Evolutionary conservation across 2,329 filamentous ascomycete genomes (phyloP).

Genomic region (Paraphoma sp.): DNA sequence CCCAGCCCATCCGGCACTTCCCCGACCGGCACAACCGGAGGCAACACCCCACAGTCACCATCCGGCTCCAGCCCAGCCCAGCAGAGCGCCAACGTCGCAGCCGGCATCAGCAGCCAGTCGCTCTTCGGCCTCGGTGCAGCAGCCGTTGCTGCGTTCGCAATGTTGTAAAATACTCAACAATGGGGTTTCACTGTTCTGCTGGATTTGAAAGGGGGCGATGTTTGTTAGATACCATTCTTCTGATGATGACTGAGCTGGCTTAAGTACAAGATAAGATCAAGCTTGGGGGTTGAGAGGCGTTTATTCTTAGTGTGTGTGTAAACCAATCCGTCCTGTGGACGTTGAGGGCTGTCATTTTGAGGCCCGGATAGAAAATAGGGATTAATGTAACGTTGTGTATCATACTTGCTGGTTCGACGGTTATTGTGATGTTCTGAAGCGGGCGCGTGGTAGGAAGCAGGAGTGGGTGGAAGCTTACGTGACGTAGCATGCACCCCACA

Average conservation of each 20-base stretch:
- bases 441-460: background rate
- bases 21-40: constrained; percentile 6
- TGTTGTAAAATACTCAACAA: constrained; percentile 26
- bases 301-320: background rate
- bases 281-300: background rate
- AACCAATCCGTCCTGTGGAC: background rate
- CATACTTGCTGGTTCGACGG: background rate
- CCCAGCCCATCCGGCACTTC: constrained; percentile 3
- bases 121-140: constrained; percentile 35
- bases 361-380: background rate
- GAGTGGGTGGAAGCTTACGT: constrained; percentile 5
- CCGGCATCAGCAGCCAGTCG: constrained; percentile 28
- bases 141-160: constrained; percentile 29
- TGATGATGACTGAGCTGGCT: constrained; percentile 13
- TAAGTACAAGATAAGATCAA: constrained; percentile 5
- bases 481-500: constrained; percentile 15
- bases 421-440: too few relatives aligned
- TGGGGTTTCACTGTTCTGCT: background rate
- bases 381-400: background rate
- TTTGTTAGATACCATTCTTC: constrained; percentile 14
- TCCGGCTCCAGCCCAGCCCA: constrained; percentile 29
- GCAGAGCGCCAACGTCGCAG: constrained; percentile 33
- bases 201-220: background rate
- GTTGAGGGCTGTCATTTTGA: background rate
- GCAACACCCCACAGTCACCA: constrained; percentile 14